phyloP scores from a whole-genome alignment of 129 eudicot species.

The Centrapalus pauciflorus region DNA sequence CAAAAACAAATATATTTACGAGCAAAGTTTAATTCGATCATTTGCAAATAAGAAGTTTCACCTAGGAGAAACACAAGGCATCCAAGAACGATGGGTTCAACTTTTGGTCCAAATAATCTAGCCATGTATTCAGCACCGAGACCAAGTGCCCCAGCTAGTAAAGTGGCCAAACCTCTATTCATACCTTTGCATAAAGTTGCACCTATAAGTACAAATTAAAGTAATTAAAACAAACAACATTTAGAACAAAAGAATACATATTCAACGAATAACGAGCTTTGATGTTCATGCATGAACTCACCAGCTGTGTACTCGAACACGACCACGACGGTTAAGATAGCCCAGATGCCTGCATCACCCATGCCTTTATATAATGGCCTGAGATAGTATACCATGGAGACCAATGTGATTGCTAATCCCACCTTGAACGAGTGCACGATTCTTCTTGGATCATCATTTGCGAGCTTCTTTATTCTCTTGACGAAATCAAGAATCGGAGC shows the following conservation, averaged over 20 bases:
- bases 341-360: slow-evolving; percentile 80
- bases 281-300: slow-evolving; percentile 18
- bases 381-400: slow-evolving; percentile 66
- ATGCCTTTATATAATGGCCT: slow-evolving; percentile 51
- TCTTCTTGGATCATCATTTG: slow-evolving; percentile 68
- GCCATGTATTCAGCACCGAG: slow-evolving; percentile 73
- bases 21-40: neutral
- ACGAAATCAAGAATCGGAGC: slow-evolving; percentile 26
- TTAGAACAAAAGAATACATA: neutral
- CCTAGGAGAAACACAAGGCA: slow-evolving; percentile 65
- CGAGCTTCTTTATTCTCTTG: slow-evolving; percentile 28
- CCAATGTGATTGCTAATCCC: slow-evolving; percentile 59
- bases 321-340: slow-evolving; percentile 73
- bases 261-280: neutral
- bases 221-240: neutral
- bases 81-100: slow-evolving; percentile 59
- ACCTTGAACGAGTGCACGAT: slow-evolving; percentile 75
- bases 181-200: slow-evolving; percentile 75
- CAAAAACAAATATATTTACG: neutral
- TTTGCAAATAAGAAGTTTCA: neutral
- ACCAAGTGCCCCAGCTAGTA: slow-evolving; percentile 53
- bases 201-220: slow-evolving; percentile 41
- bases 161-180: slow-evolving; percentile 67
- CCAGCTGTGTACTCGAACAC: slow-evolving; percentile 88
- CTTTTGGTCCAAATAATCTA: slow-evolving; percentile 39